Base-by-base conservation (phyloP, 768 basidiomycete genomes). In the Tricholoma bakamatsutake region DNA sequence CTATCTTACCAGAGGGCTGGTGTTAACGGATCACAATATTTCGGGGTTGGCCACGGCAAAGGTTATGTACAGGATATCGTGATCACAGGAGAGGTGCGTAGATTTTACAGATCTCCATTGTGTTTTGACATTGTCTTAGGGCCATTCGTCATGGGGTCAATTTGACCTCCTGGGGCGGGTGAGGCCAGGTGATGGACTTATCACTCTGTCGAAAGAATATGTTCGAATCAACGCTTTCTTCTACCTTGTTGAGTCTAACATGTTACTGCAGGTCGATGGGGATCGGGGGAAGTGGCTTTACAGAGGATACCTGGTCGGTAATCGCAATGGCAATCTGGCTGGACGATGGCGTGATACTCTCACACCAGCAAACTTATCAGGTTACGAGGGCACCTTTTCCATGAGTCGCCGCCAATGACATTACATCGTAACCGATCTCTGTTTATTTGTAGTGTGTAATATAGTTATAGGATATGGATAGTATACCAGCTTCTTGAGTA, bases 121-220 rank as follows among this genome's bases (percentile, higher is more conserved):
- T 30, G 11, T 15, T 12, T 42, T 24, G 31, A 39, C n/a, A 40
- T 27, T 52, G 45, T 53, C 17, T 17, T 56, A 92, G 89, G 91
- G 92, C 4, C 93, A 94, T 70, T 94, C 92, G 7, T 84, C 90
- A 12, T 95, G 92, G 92, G 92, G 93, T 21, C 85, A 90, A 60
- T 95, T 93, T 70, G 84, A 78, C 56, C 68, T 95, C 24, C 72
- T 85, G 3, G 92, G 93, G 35, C 81, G 92, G 15, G 79, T 95
- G n/a, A 75, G 93, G 54, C 81, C 85, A 13, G 83, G 80, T 62
- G 92, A 94, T 66, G 92, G 92, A 7, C 81, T 91, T 60, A 76
- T 94, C 50, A 88, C 81, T 58, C 66, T 94, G 8, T 82, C 80
- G n/a, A 94, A 94, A 66, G 85, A 90, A 80, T 93, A 94, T 66